Evolutionary conservation across 768 basidiomycete species (phyloP).

Genomic region (Panaeolus cyanescens): DNA sequence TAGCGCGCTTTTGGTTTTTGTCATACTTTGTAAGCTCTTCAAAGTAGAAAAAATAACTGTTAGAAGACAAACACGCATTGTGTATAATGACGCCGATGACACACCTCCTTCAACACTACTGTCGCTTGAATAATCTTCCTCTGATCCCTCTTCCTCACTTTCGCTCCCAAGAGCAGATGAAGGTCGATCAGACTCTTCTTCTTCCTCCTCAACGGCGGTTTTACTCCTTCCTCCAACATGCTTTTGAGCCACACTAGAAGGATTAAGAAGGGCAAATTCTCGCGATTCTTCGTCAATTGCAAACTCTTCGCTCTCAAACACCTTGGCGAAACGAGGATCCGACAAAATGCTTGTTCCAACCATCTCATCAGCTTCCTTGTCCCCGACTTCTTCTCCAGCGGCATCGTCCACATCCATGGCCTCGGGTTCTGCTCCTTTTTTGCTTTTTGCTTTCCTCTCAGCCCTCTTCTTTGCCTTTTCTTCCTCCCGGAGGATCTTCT

Average conservation of each 20-base stretch:
- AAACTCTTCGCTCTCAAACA: constrained; percentile 92
- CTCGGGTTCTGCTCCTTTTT: constrained; percentile 24
- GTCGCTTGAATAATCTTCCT: constrained; percentile 16
- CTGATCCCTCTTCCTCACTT: constrained; percentile 24
- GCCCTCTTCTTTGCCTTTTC: constrained; percentile 58
- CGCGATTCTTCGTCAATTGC: constrained; percentile 85
- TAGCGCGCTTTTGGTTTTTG: background rate
- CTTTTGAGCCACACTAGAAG: constrained; percentile 68
- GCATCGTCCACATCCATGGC: constrained; percentile 39
- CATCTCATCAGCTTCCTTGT: constrained; percentile 31
- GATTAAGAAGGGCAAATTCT: constrained; percentile 93
- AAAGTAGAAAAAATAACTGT: background rate
- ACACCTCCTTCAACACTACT: constrained; percentile 63
- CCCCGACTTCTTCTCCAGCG: constrained; percentile 32
- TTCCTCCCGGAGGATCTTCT: constrained; percentile 72
- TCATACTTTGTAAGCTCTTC: constrained; percentile 50
- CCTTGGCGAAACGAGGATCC: constrained; percentile 86
- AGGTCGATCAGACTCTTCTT: constrained; percentile 86
- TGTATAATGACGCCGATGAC: constrained; percentile 16
- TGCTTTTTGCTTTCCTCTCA: constrained; percentile 53
- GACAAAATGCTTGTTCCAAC: constrained; percentile 56
- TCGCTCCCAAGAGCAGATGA: constrained; percentile 51
- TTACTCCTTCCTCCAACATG: constrained; percentile 53
- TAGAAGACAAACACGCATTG: background rate
- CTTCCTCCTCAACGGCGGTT: constrained; percentile 62